Evolutionary conservation across 2,329 filamentous ascomycete genomes (phyloP).

Genomic region (Sclerotinia borealis): DNA sequence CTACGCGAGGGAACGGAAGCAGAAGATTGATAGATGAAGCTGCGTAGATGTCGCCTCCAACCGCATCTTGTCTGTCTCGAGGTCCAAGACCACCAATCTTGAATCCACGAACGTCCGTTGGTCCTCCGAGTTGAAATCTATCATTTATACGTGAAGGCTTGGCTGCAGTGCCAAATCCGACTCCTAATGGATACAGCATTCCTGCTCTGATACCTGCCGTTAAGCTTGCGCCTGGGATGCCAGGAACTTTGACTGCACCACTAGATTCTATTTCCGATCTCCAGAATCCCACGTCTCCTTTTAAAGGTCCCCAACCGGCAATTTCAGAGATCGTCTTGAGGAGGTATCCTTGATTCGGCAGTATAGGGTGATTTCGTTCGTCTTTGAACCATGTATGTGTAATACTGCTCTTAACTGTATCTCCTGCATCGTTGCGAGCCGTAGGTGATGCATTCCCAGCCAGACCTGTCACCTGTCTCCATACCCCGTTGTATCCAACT

Average conservation of each 20-base stretch:
- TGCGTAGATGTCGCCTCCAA: constrained; percentile 88
- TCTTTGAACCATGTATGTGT: constrained; percentile 78
- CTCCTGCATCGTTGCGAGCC: constrained; percentile 78
- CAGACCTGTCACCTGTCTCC: constrained; percentile 84
- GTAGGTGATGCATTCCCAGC: constrained; percentile 70
- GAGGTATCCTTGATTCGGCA: constrained; percentile 78
- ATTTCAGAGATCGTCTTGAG: constrained; percentile 72
- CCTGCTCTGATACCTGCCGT: constrained; percentile 78
- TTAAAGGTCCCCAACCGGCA: constrained; percentile 78
- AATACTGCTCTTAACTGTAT: constrained; percentile 83
- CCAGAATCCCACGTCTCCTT: constrained; percentile 87
- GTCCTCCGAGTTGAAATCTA: constrained; percentile 89
- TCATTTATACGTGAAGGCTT: constrained; percentile 80
- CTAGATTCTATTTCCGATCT: constrained; percentile 85
- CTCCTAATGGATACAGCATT: constrained; percentile 72
- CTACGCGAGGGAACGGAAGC: constrained; percentile 74
- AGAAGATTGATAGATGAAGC: constrained; percentile 83
- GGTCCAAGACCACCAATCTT: constrained; percentile 83
- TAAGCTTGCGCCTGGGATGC: constrained; percentile 62
- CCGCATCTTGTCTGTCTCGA: constrained; percentile 75
- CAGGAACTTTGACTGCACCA: constrained; percentile 64
- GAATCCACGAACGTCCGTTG: constrained; percentile 92
- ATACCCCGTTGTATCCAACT: constrained; percentile 71
- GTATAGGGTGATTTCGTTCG: constrained; percentile 73
- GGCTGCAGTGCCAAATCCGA: constrained; percentile 49